phyloP scores from a whole-genome alignment of 352 stramenopile genomes.

The Pythium chondricola region DNA sequence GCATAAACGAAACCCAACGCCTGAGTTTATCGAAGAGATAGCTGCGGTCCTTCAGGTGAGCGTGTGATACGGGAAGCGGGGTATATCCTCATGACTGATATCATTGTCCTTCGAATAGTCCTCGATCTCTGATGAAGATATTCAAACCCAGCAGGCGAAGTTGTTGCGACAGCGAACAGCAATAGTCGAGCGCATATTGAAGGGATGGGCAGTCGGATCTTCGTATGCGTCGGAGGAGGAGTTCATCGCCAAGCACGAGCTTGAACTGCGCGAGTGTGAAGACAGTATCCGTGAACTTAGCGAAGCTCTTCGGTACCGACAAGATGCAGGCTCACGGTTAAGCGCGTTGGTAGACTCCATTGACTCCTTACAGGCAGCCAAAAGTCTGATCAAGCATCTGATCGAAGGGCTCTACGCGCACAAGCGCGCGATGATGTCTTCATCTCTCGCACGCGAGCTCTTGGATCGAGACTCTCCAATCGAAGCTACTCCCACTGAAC shows the following conservation, averaged over 20 bases:
- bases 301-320: conserved; percentile 25
- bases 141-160: conserved; percentile 33
- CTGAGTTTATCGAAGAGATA: conserved; percentile 28
- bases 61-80: too few relatives aligned
- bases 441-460: not conserved
- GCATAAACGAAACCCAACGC: not conserved
- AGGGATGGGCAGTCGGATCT: conserved; percentile 11
- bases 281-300: conserved; percentile 52
- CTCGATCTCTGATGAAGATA: conserved; percentile 46
- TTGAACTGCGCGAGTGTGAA: conserved; percentile 47
- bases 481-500: too few relatives aligned
- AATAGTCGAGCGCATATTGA: conserved; percentile 43
- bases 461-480: too few relatives aligned
- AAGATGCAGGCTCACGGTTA: conserved; percentile 2
- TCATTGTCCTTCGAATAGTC: too few relatives aligned
- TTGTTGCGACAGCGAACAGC: conserved; percentile 41
- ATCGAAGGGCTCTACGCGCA: conserved; percentile 48
- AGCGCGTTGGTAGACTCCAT: conserved; percentile 34
- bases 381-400: conserved; percentile 39
- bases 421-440: conserved; percentile 20
- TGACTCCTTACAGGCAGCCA: conserved; percentile 33
- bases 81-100: too few relatives aligned
- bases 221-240: conserved; percentile 33
- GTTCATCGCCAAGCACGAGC: conserved; percentile 47
- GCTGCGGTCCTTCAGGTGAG: conserved; percentile 36